Evolutionary conservation across 176 grass and related monocot genomes (phyloP), one percentile per base, ranked within the genome.

Genomic region (Musa troglodytarum): DNA sequence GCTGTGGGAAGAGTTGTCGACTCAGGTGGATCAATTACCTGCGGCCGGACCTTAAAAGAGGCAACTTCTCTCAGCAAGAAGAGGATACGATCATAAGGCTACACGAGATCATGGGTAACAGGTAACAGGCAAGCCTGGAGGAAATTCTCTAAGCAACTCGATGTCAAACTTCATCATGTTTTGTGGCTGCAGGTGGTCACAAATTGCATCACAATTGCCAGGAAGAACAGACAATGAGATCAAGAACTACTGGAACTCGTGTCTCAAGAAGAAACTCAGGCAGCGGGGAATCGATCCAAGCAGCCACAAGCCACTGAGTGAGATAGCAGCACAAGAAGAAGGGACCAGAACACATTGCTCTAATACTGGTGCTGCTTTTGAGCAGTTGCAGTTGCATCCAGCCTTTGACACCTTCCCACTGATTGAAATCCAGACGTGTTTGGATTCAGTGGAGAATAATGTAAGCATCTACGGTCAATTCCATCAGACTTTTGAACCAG

Each of bases 11-110:
- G 78, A 92, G 90, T 78, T 92, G 90, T 58, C 85, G 90, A 43
- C 81, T 92, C 59, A 85, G 90, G 68, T 92, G 90, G 90, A 86
- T 92, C 73, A 92, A 92, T 73, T 88, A 92, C 80, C 79, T 92
- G 12, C 56, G 86, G 1, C 90, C 90, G 0, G 81, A 92, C 69
- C 90, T 92, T 12, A 92, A 89, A 74, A 77, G 88, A 14, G 87
- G 84, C 11, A 87, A 78, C 58, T 85, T 93, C 79, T 89, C 91
- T 8, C 91, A 79, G 64, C 77, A 83, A 7, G 91, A 93, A 65
- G 87, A 93, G 77, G 79, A 69, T 19, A 54, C 69, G 49, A 93
- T 93, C 65, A 82, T 87, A 69, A 50, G 63, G 50, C 85, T 93
- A 22, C 91, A 93, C 50, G 79, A 90, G 55, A 50, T 53, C 52